Conservation (phyloP, 1,284 basidiomycete genomes). For the Afroboletus lepidellus region DNA sequence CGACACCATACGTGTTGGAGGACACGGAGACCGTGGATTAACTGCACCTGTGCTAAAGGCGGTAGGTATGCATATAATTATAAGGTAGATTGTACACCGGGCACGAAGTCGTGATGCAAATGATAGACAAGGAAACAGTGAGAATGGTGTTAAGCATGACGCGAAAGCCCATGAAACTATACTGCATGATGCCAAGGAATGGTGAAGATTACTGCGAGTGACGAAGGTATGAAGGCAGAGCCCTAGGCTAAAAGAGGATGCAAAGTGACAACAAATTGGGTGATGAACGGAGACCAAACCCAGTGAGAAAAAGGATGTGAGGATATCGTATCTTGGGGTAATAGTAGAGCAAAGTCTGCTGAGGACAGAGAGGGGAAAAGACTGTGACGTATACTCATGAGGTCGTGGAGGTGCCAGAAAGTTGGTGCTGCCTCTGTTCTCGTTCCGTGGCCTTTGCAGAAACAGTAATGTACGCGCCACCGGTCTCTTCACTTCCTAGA, state of each 20-base stretch:
- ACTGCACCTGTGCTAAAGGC: slow-evolving; percentile 33
- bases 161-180: slow-evolving; percentile 23
- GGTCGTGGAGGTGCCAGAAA: slow-evolving; percentile 24
- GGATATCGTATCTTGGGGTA: slow-evolving; percentile 33
- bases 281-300: slow-evolving; percentile 26
- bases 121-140: slow-evolving; percentile 18
- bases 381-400: slow-evolving; percentile 28
- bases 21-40: slow-evolving; percentile 32
- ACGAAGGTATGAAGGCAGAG: slow-evolving; percentile 32
- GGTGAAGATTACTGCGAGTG: slow-evolving; percentile 32
- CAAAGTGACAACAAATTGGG: slow-evolving; percentile 25
- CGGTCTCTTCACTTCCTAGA: slow-evolving; percentile 62
- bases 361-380: slow-evolving; percentile 9
- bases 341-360: slow-evolving; percentile 19
- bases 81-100: slow-evolving; percentile 38
- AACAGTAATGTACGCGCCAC: slow-evolving; percentile 82
- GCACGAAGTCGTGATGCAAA: slow-evolving; percentile 26
- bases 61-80: slow-evolving; percentile 36
- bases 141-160: slow-evolving; percentile 30
- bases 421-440: slow-evolving; percentile 37
- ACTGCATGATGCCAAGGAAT: slow-evolving; percentile 32
- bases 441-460: slow-evolving; percentile 73
- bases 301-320: slow-evolving; percentile 24
- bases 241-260: slow-evolving; percentile 21
- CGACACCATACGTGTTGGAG: slow-evolving; percentile 22